Conservation (phyloP, 768 basidiomycete species). For the Leucocoprinus leucothites region DNA sequence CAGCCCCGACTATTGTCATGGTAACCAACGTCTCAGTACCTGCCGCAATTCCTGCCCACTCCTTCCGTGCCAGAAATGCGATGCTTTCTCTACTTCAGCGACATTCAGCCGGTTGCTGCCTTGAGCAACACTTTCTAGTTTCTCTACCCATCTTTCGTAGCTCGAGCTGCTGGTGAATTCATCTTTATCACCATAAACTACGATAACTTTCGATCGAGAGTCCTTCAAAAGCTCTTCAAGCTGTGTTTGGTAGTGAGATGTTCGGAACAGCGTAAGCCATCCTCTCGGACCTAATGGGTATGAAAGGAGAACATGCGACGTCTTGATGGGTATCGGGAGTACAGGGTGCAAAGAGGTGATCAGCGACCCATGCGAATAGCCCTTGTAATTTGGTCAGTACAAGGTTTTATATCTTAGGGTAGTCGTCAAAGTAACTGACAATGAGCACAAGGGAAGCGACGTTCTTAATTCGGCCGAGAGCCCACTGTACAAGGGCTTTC, state of each 20-base stretch:
- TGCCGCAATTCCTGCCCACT: slow-evolving; percentile 25
- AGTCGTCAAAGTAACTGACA: slow-evolving; percentile 34
- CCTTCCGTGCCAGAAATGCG: slow-evolving; percentile 65
- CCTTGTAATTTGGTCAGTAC: slow-evolving; percentile 37
- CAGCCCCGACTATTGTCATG: slow-evolving; percentile 18
- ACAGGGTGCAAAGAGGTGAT: slow-evolving; percentile 65
- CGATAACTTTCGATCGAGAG: slow-evolving; percentile 47
- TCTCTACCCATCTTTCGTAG: slow-evolving; percentile 55
- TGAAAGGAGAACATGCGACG: slow-evolving; percentile 68
- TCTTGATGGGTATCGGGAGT: slow-evolving; percentile 44
- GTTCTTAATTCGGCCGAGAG: slow-evolving; percentile 36
- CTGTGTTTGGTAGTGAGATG: slow-evolving; percentile 48
- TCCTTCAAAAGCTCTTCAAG: slow-evolving; percentile 49
- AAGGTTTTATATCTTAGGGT: too few relatives aligned
- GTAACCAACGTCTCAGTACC: slow-evolving; percentile 32
- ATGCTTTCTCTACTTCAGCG: slow-evolving; percentile 42
- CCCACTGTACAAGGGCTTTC: slow-evolving; percentile 57
- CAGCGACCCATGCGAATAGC: slow-evolving; percentile 81
- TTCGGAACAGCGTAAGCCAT: slow-evolving; percentile 67
- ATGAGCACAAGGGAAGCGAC: slow-evolving; percentile 54
- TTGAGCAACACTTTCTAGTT: slow-evolving; percentile 26
- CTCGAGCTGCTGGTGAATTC: slow-evolving; percentile 59
- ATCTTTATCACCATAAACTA: slow-evolving; percentile 67
- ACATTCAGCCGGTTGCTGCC: slow-evolving; percentile 23
- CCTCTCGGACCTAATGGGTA: slow-evolving; percentile 71